phyloP scores from a whole-genome alignment of 164 flowering plant genomes.

The Magnolia kwangsiensis region DNA sequence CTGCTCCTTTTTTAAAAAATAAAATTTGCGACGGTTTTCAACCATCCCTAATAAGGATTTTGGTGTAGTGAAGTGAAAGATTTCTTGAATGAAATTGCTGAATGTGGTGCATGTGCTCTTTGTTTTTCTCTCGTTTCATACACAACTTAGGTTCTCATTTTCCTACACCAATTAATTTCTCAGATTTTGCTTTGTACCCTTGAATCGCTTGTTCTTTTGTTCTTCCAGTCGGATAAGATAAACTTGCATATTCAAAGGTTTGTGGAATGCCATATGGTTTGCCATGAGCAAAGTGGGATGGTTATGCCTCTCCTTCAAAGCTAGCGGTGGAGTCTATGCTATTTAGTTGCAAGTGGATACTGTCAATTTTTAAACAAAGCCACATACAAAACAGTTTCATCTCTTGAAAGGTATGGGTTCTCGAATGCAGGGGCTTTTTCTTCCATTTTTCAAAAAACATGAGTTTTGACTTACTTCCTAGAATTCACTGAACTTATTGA shows the following conservation, averaged over 20 bases:
- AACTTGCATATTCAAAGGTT: conserved; percentile 90
- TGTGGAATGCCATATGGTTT: conserved; percentile 87
- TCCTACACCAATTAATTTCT: not conserved
- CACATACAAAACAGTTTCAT: conserved; percentile 56
- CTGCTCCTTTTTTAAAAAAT: no score
- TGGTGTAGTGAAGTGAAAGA: conserved; percentile 33
- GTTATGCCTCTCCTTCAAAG: conserved; percentile 48
- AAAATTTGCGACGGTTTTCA: no score
- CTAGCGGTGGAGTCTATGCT: conserved; percentile 43
- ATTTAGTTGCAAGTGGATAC: conserved; percentile 89
- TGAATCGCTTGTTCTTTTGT: not conserved
- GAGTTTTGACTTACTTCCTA: no score
- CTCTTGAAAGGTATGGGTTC: conserved; percentile 70
- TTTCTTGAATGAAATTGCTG: conserved; percentile 81
- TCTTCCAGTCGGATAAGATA: conserved; percentile 83
- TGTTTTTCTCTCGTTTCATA: conserved; percentile 79
- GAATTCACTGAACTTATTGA: no score
- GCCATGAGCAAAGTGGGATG: conserved; percentile 87
- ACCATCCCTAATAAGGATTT: no score
- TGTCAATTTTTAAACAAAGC: conserved; percentile 79
- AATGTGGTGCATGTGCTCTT: conserved; percentile 97
- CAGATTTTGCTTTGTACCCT: not conserved
- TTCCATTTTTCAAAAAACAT: no score
- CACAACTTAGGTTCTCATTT: conserved; percentile 75
- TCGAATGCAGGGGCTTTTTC: conserved; percentile 48